Percentiles rank a stretch among this genome's conserved stretches.
Conservation (phyloP, 139 green algal species). For the Chlorella sp. region DNA sequence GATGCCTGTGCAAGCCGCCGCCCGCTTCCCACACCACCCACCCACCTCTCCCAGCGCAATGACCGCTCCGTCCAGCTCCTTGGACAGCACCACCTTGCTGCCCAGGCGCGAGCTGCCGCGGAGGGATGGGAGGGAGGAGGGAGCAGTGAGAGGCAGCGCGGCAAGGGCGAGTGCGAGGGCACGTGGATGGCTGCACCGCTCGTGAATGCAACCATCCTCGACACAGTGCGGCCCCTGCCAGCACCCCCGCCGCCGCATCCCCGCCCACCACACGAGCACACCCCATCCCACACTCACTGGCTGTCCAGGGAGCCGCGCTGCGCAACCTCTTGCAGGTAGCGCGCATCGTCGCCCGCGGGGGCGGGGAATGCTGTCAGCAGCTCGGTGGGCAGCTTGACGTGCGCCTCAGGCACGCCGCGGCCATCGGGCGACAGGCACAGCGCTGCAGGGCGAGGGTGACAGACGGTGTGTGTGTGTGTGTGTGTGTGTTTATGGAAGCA, state of each 20-base stretch:
- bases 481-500: too few species aligned
- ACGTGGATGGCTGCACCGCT: too few species aligned
- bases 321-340: constrained; percentile 10
- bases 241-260: too few species aligned
- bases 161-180: too few species aligned
- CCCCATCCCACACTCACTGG: constrained; percentile 10
- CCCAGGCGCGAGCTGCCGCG: constrained; percentile 40
- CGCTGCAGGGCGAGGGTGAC: background rate
- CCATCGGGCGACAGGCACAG: constrained; percentile 42
- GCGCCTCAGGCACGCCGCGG: constrained; percentile 3
- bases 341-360: constrained; percentile 8
- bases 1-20: too few species aligned
- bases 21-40: too few species aligned
- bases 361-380: background rate
- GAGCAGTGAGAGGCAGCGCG: background rate
- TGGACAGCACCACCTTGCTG: constrained; percentile 36
- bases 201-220: too few species aligned
- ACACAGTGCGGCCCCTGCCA: too few species aligned
- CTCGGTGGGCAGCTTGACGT: constrained; percentile 40
- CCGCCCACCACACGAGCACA: background rate
- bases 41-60: background rate
- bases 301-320: background rate
- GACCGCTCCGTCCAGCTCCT: constrained; percentile 33
- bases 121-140: background rate
- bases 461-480: background rate